A percentile compares a stretch with the other conserved stretches of the same genome.
Evolutionary conservation across 73 alveolate genomes (phyloP).

Genomic region (Tetrahymena elliotti): DNA sequence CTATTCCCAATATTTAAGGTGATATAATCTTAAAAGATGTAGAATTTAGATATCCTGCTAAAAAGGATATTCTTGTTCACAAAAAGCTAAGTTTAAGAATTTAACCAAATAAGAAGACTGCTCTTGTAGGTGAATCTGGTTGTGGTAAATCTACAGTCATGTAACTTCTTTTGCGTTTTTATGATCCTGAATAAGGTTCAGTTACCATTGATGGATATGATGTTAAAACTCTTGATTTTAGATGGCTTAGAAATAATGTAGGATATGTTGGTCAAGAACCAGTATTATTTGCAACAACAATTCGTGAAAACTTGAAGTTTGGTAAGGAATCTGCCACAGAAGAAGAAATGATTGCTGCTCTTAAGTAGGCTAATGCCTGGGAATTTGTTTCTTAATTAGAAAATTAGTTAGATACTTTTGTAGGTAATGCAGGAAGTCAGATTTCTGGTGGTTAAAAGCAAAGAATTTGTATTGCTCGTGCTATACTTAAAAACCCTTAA

Average conservation of each 20-base stretch:
- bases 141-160: slow-evolving; percentile 35
- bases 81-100: slow-evolving; percentile 59
- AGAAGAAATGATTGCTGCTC: slow-evolving; percentile 50
- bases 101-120: slow-evolving; percentile 72
- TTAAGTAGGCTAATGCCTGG: slow-evolving; percentile 48
- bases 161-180: slow-evolving; percentile 13
- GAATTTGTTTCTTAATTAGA: slow-evolving; percentile 70
- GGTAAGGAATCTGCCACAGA: slow-evolving; percentile 64
- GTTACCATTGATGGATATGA: slow-evolving; percentile 32
- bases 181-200: slow-evolving; percentile 12
- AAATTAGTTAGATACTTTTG: slow-evolving; percentile 65
- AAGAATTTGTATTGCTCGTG: slow-evolving; percentile 50
- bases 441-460: slow-evolving; percentile 68
- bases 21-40: slow-evolving; percentile 71
- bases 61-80: slow-evolving; percentile 40
- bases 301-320: slow-evolving; percentile 67
- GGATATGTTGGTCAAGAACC: slow-evolving; percentile 87
- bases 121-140: slow-evolving; percentile 95
- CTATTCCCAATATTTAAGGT: slow-evolving; percentile 32
- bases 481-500: slow-evolving; percentile 37
- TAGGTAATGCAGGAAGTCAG: slow-evolving; percentile 64
- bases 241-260: slow-evolving; percentile 43
- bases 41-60: slow-evolving; percentile 65
- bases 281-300: slow-evolving; percentile 81
- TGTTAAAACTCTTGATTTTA: slow-evolving; percentile 41